These are phyloP conservation scores for Xylaria scruposa DNA, from an alignment of 495 filamentous ascomycete genomes.

Conservation along the genomic window DNA sequence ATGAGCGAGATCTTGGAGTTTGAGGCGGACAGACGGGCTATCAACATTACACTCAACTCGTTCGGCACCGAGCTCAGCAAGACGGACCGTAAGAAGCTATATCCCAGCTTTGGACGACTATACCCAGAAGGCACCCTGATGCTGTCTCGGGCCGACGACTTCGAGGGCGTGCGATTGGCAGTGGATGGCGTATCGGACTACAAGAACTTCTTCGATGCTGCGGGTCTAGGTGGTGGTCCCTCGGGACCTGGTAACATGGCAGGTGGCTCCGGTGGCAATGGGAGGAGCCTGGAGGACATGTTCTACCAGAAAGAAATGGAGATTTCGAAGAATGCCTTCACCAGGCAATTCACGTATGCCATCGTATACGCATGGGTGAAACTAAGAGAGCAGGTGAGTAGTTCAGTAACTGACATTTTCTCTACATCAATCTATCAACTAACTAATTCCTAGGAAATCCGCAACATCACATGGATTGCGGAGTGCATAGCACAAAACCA, in stretches of 20 bases:
- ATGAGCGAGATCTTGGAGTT: slow-evolving; percentile 96
- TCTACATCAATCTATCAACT: slow-evolving; percentile 10
- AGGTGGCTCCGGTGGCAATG: slow-evolving; percentile 75
- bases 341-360: slow-evolving; percentile 91
- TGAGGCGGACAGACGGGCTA: slow-evolving; percentile 93
- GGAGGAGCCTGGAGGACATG: slow-evolving; percentile 92
- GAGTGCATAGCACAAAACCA: slow-evolving; percentile 99
- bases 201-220: slow-evolving; percentile 92
- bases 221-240: slow-evolving; percentile 78
- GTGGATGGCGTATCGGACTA: slow-evolving; percentile 92
- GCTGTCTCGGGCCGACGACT: slow-evolving; percentile 93
- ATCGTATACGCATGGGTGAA: slow-evolving; percentile 99
- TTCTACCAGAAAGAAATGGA: slow-evolving; percentile 99
- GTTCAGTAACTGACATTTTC: not conserved
- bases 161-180: slow-evolving; percentile 89
- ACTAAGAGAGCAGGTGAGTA: slow-evolving; percentile 89
- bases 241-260: slow-evolving; percentile 82
- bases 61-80: slow-evolving; percentile 97
- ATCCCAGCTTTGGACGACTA: slow-evolving; percentile 86
- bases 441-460: slow-evolving; percentile 77
- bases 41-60: slow-evolving; percentile 99
- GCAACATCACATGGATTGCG: slow-evolving; percentile 99
- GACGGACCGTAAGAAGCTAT: slow-evolving; percentile 92
- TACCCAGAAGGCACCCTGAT: slow-evolving; percentile 95
- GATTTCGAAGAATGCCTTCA: slow-evolving; percentile 92